Base-by-base conservation (phyloP, 345 rosid species). In the Anacardium occidentale region DNA sequence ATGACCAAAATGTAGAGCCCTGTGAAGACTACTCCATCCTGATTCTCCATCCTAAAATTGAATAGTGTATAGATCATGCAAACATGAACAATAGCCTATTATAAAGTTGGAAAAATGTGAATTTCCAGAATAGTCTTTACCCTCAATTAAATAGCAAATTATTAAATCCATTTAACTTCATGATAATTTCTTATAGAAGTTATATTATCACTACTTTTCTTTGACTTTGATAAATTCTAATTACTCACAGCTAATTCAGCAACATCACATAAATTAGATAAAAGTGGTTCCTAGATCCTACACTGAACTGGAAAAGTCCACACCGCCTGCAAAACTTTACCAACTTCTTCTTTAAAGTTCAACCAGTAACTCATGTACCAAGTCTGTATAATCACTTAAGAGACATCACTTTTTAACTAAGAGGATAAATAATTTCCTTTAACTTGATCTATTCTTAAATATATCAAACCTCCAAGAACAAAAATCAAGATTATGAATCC, bases 1-100 rank as follows among this genome's bases (percentile, higher is more conserved):
- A 90, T 95, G 98, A 70, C 98, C 98, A 79, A 95, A 95, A 78
- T 95, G 96, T 75, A 92, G 85, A 74, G 99, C 98, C 85, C 98
- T 80, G 72, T 92, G 99, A 74, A 95, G 97, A 79, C 97, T 87
- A 81, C 93, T 92, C 96, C 99, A 95, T 64, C 98, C 99, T 45
- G 99, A 95, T 82, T 95, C 99, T 79, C 99, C 99, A 84, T 95
- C 99, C 99, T 92, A 85, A 82, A 78, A 79, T 48, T 59, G 47
- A 61, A 10, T 51, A 37, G 29, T 37, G 42, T 40, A 56, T 62
- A 29, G n/a, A 57, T 50, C 63, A 78, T 24, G 24, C n/a, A 25
- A 52, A 71, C 44, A 64, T 48, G 37, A 34, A 42, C 5, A 13
- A 47, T 12, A 57, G n/a, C 26, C 14, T 18, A 21, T 2, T 26